Conservation (phyloP, 2,329 filamentous ascomycete species). For the Monosporascus cannonballus region DNA sequence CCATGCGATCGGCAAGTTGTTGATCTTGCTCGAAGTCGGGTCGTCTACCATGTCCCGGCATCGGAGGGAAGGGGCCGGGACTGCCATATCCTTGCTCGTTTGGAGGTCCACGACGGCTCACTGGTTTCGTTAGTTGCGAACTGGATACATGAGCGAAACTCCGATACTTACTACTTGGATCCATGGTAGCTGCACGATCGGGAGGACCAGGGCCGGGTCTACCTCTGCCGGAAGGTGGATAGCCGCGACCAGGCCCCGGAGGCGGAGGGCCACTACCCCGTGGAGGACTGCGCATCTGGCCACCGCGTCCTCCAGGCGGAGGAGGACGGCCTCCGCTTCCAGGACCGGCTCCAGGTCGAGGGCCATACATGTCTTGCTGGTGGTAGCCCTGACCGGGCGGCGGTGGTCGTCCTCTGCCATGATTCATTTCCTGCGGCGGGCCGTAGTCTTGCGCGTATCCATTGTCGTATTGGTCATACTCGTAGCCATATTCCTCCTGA, state of each 20-base stretch:
- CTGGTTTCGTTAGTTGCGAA: constrained; percentile 14
- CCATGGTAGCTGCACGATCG: constrained; percentile 31
- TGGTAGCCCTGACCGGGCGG: constrained; percentile 32
- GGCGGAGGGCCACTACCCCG: constrained; percentile 18
- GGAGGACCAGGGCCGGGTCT: constrained; percentile 35
- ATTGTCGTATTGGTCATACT: constrained; percentile 36
- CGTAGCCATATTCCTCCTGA: constrained; percentile 39
- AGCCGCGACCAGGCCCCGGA: constrained; percentile 20
- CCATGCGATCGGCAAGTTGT: constrained; percentile 36
- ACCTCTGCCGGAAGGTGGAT: constrained; percentile 25
- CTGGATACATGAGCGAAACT: neutral
- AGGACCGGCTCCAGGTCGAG: constrained; percentile 18
- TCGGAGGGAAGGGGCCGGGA: constrained; percentile 30
- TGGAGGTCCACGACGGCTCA: constrained; percentile 15
- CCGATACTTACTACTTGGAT: constrained; percentile 23
- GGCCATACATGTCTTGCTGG: constrained; percentile 39
- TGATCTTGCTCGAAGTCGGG: constrained; percentile 35
- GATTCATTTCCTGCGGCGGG: constrained; percentile 38
- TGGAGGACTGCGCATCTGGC: constrained; percentile 34
- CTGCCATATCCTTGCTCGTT: constrained; percentile 32
- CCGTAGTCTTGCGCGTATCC: constrained; percentile 36
- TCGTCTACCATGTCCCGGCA: constrained; percentile 34
- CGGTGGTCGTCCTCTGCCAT: constrained; percentile 34
- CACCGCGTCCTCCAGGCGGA: constrained; percentile 38
- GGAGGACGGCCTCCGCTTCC: constrained; percentile 35